These are phyloP conservation scores for Pyrenophora tritici-repentis DNA, from an alignment of 2,329 filamentous ascomycete species.

Conservation along the genomic window DNA sequence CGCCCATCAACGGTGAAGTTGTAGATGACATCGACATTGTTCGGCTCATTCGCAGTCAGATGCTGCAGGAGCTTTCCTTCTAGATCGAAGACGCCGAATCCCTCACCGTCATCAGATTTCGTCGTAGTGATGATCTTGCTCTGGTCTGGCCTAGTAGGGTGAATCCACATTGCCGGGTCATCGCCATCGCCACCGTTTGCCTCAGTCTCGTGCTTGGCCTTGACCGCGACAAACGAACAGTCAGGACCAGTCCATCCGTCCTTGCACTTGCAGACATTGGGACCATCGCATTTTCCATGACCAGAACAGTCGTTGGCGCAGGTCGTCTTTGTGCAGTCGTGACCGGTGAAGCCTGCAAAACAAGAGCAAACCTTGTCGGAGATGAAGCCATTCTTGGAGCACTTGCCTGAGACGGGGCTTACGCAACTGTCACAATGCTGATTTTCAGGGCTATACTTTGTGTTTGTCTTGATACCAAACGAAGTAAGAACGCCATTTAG, in stretches of 20 bases:
- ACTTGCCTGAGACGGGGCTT: constrained; percentile 19
- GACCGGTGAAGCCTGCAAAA: constrained; percentile 32
- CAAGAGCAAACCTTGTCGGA: constrained; percentile 22
- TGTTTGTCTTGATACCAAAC: constrained; percentile 27
- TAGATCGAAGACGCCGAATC: constrained; percentile 57
- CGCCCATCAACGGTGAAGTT: constrained; percentile 52
- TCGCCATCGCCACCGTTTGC: constrained; percentile 42
- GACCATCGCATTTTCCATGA: constrained; percentile 32
- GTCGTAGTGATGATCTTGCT: constrained; percentile 60
- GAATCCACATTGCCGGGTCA: constrained; percentile 42
- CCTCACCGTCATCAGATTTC: constrained; percentile 56
- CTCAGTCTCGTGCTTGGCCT: constrained; percentile 40
- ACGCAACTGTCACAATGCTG: constrained; percentile 26
- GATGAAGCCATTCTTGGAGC: constrained; percentile 29
- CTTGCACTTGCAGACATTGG: constrained; percentile 35
- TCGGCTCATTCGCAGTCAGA: constrained; percentile 54
- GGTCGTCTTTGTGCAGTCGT: constrained; percentile 23
- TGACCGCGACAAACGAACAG: constrained; percentile 36
- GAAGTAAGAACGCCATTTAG: constrained; percentile 18
- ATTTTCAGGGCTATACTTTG: constrained; percentile 22
- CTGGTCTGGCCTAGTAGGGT: constrained; percentile 39
- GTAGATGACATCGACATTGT: constrained; percentile 62
- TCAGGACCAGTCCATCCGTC: constrained; percentile 33
- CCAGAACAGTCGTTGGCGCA: constrained; percentile 37
- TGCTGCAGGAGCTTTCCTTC: constrained; percentile 55